Evolutionary conservation across 2,329 filamentous ascomycete species (phyloP).

Genomic region (Claviceps digitariae): DNA sequence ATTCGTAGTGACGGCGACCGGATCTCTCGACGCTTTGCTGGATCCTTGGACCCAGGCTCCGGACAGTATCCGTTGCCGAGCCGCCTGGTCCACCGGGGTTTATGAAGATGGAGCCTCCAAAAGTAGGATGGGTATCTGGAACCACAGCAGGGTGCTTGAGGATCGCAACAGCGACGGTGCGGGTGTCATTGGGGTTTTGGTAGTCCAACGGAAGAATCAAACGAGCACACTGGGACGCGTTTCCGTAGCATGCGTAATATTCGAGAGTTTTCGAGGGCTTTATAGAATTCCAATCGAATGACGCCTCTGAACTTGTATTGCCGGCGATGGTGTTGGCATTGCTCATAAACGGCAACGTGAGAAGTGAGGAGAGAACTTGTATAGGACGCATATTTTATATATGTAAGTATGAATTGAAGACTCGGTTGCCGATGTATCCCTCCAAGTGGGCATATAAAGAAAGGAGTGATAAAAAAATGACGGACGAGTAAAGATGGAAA

Average conservation of each 20-base stretch:
- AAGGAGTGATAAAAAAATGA: neutral
- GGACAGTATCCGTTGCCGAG: conserved; percentile 17
- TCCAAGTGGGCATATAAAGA: neutral
- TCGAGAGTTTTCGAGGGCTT: conserved; percentile 9
- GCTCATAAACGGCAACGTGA: neutral
- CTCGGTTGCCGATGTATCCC: neutral
- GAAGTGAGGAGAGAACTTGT: neutral
- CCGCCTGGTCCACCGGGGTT: conserved; percentile 28
- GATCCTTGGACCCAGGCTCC: conserved; percentile 12
- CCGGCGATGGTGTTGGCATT: neutral
- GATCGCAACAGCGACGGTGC: conserved; percentile 22
- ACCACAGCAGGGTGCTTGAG: conserved; percentile 24
- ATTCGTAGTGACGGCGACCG: conserved; percentile 18
- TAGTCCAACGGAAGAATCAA: conserved; percentile 28
- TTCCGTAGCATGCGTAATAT: conserved; percentile 20
- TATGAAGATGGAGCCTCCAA: conserved; percentile 23
- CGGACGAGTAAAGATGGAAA: neutral
- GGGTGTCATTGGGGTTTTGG: conserved; percentile 15
- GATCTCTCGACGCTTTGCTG: conserved; percentile 16
- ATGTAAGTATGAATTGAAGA: neutral
- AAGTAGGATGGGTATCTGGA: conserved; percentile 18
- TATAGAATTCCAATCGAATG: conserved; percentile 8
- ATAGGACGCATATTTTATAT: neutral
- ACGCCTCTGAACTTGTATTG: too few species aligned
- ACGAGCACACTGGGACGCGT: conserved; percentile 23